Conservation (phyloP, 352 stramenopile genomes). For the Thraustochytrium aureum region DNA sequence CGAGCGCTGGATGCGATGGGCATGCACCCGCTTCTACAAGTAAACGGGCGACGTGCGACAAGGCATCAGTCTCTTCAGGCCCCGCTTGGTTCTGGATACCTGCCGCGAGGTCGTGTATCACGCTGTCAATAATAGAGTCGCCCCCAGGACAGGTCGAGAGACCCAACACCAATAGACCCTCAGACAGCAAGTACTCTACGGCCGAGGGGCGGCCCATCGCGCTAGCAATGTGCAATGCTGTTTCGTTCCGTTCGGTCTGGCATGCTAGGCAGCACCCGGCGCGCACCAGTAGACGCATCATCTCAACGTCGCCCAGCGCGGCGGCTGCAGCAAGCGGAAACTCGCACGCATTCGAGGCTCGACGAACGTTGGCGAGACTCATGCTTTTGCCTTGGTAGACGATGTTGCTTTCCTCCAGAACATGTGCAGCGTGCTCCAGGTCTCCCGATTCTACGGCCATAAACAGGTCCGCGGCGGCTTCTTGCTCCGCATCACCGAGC, state of each 20-base stretch:
- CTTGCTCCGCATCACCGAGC: background rate
- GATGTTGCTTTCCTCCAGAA: too few species aligned
- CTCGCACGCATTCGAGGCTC: background rate
- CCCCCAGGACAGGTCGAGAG: background rate
- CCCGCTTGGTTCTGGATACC: background rate
- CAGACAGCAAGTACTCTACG: constrained; percentile 3
- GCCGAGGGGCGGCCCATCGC: background rate
- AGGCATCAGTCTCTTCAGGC: background rate
- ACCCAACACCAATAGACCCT: background rate
- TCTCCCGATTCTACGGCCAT: constrained; percentile 55
- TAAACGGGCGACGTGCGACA: background rate
- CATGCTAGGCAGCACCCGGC: constrained; percentile 19
- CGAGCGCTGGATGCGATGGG: background rate
- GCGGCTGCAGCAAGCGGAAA: constrained; percentile 42
- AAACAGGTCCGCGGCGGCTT: background rate
- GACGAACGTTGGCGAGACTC: constrained; percentile 12
- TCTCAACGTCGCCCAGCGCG: background rate
- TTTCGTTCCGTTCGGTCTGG: constrained; percentile 18
- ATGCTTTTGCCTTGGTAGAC: too few species aligned
- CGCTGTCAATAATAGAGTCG: background rate
- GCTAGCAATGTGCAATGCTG: constrained; percentile 7
- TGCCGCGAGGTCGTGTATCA: background rate
- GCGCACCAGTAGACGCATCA: constrained; percentile 6
- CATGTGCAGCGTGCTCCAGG: too few species aligned
- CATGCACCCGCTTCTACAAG: background rate